These are phyloP conservation scores for Cercospora brassicicola DNA, from an alignment of 2,329 filamentous ascomycete species.

Conservation along the genomic window DNA sequence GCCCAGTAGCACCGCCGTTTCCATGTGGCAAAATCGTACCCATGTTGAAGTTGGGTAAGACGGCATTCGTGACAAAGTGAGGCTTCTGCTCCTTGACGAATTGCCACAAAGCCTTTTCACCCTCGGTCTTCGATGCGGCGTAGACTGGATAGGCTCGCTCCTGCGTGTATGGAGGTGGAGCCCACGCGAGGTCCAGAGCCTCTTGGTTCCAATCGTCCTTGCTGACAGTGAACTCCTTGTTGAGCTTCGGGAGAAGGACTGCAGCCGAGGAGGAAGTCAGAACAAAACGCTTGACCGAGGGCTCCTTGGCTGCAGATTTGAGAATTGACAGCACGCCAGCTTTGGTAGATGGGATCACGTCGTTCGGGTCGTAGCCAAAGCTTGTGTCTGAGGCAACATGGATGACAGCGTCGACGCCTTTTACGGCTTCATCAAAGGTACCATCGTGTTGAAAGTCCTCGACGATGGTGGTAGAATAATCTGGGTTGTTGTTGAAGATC, in stretches of 20 bases:
- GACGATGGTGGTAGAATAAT: constrained; percentile 27
- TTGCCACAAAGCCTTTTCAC: constrained; percentile 51
- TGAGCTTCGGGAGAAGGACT: constrained; percentile 38
- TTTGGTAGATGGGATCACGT: constrained; percentile 46
- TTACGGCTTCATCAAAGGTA: constrained; percentile 45
- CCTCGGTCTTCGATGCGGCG: constrained; percentile 49
- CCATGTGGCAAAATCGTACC: constrained; percentile 25
- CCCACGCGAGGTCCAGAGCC: constrained; percentile 39
- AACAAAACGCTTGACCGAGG: constrained; percentile 47
- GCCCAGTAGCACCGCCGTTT: constrained; percentile 22
- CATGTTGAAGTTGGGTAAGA: constrained; percentile 35
- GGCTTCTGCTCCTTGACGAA: constrained; percentile 49
- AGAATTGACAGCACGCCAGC: constrained; percentile 37
- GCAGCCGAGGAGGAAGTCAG: constrained; percentile 47
- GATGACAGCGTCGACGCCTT: constrained; percentile 47
- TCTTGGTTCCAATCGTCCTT: constrained; percentile 35
- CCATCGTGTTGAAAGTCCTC: constrained; percentile 32
- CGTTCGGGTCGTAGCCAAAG: constrained; percentile 45
- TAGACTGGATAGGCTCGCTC: constrained; percentile 43
- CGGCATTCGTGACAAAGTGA: constrained; percentile 47
- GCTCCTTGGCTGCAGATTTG: constrained; percentile 44
- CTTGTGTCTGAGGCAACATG: constrained; percentile 49
- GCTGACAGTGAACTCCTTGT: constrained; percentile 40
- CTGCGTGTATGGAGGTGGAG: constrained; percentile 32
- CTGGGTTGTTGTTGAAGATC: constrained; percentile 26